Percentiles rank a stretch among this genome's conserved stretches.
These are phyloP conservation scores for Penicillium sp. DNA, from an alignment of 2,329 filamentous ascomycete genomes.

Conservation along the genomic window DNA sequence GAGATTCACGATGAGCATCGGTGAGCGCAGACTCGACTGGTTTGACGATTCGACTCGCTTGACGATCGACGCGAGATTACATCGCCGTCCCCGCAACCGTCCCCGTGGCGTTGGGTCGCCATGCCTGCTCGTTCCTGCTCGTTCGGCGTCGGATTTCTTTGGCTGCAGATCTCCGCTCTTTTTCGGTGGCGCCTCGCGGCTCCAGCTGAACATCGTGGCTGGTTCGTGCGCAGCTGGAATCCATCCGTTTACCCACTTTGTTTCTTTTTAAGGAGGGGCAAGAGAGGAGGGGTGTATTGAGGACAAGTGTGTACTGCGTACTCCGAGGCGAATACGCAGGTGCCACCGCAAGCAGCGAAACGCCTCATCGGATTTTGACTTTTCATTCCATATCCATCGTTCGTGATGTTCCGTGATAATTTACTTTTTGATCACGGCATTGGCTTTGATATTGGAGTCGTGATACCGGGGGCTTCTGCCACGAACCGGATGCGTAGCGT, in stretches of 20 bases:
- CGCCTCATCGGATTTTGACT: not conserved
- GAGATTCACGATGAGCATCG: not conserved
- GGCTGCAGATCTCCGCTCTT: conserved; percentile 7
- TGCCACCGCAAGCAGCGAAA: not conserved
- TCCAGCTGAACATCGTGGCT: conserved; percentile 21
- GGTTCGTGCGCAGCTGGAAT: conserved; percentile 13
- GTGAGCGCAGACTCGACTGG: no score
- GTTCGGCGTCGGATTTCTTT: not conserved
- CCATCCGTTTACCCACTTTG: not conserved
- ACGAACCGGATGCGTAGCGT: not conserved
- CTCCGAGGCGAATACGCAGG: not conserved
- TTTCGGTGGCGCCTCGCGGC: conserved; percentile 13
- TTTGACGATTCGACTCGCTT: not conserved
- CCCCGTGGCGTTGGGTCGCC: conserved; percentile 4
- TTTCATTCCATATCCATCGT: not conserved
- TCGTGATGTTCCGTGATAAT: not conserved
- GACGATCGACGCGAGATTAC: not conserved
- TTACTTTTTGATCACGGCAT: not conserved
- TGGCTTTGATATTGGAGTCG: not conserved
- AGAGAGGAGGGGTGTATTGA: no score
- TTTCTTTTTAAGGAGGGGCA: not conserved
- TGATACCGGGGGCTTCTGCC: not conserved
- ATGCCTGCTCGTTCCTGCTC: not conserved
- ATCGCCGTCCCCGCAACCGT: conserved; percentile 6
- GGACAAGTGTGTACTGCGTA: not conserved